A percentile compares a stretch with the other conserved stretches of the same genome.
phyloP scores from a whole-genome alignment of 768 basidiomycete genomes.

The Chalciporus sphaerocephalus region DNA sequence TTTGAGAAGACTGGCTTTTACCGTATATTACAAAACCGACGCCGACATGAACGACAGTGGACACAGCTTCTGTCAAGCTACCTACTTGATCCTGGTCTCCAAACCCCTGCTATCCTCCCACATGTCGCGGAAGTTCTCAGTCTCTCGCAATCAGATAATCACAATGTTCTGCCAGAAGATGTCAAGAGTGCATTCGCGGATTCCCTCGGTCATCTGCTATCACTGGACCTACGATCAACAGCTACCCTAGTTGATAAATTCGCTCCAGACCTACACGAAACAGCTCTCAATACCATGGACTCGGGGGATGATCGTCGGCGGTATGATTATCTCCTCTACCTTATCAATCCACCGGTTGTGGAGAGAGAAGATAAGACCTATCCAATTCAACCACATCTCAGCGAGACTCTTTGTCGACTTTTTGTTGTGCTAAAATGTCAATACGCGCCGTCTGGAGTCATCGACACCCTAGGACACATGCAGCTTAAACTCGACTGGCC shows the following conservation, averaged over 20 bases:
- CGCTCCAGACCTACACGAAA: conserved; percentile 60
- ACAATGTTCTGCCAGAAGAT: conserved; percentile 51
- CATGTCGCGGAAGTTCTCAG: conserved; percentile 60
- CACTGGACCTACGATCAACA: conserved; percentile 57
- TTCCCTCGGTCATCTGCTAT: conserved; percentile 62
- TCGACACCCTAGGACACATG: conserved; percentile 55
- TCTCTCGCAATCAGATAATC: conserved; percentile 42
- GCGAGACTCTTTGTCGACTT: conserved; percentile 46
- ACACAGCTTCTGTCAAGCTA: conserved; percentile 66
- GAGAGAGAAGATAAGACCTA: conserved; percentile 36
- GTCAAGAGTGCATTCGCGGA: conserved; percentile 50
- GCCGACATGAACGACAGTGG: conserved; percentile 76
- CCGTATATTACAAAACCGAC: conserved; percentile 80
- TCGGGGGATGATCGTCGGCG: conserved; percentile 47
- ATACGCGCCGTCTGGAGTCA: conserved; percentile 60
- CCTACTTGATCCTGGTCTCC: conserved; percentile 67
- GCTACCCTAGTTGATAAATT: conserved; percentile 70
- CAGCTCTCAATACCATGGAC: conserved; percentile 52
- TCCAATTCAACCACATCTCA: conserved; percentile 42
- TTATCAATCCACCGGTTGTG: conserved; percentile 51
- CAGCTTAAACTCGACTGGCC: conserved; percentile 51
- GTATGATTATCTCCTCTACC: conserved; percentile 71
- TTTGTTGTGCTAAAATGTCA: conserved; percentile 74
- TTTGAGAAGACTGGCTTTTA: conserved; percentile 87
- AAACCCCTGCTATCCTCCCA: conserved; percentile 57